Base-by-base conservation (phyloP, 495 filamentous ascomycete genomes). In the Collariella sp. region DNA sequence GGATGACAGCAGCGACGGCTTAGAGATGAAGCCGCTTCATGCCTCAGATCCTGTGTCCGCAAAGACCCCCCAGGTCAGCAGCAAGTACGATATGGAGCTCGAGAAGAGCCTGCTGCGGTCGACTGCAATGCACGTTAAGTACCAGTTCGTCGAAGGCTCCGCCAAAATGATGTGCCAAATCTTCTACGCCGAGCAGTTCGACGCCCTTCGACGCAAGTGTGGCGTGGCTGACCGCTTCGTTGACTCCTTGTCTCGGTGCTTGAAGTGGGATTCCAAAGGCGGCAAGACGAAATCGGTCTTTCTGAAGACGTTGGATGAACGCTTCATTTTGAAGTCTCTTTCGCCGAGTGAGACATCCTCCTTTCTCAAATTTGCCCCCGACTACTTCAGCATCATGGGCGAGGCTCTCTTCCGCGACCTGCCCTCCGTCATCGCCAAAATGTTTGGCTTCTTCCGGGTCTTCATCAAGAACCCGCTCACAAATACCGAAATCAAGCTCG, bases 231-330 rank as follows among this genome's bases (percentile, higher is more conserved):
- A 96, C 64, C 88, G 93, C 26, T 95, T 97, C 55, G 84, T 96
- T 31, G 93, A 99, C 67, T 95, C 90, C 5, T 70, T 99, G 19
- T 96, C 91, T 24, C 83, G 94, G 15, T 97, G 94, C 70, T 75
- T 91, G 19, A 96, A 97, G 66, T 99, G 91, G 91, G 93, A 99
- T 66, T 95, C 89, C 13, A 96, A 96, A 67, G 93, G 93, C 42
- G 93, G 93, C 48, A 99, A 99, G 70, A 95, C 91, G 13, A 96
- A 95, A 64, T 95, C 89, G 1, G 82, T 99, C n/a, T 99, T 99
- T 62, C 72, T 99, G 54, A 97, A 97, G 70, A 97, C 94, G 0
- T 79, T 95, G 11, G 93, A 99, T 61, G 89, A 96, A 61, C 84
- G 93, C 18, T 85, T 99, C 55, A 88, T 97, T 43, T 80, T 70